These are phyloP conservation scores for Neurospora sp. DNA, from an alignment of 495 filamentous ascomycete genomes.

Conservation along the genomic window DNA sequence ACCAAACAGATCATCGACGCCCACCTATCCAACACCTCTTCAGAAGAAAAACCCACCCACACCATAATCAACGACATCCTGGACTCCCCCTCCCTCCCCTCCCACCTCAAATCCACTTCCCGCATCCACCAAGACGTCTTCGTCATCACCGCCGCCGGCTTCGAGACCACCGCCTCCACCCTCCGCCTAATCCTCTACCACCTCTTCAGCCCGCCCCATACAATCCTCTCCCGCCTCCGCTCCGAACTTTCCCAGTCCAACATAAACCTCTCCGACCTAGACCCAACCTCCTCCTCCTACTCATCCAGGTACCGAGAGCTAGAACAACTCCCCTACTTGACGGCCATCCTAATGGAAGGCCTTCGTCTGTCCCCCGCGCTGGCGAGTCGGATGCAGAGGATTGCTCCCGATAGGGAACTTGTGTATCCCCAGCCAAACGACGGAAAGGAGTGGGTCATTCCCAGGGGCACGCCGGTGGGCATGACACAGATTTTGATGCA, in stretches of 20 bases:
- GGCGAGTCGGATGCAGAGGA: slow-evolving; percentile 25
- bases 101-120: slow-evolving; percentile 14
- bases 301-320: slow-evolving; percentile 7
- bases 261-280: neutral
- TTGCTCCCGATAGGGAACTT: slow-evolving; percentile 26
- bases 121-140: slow-evolving; percentile 16
- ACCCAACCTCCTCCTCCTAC: neutral
- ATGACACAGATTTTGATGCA: slow-evolving; percentile 28
- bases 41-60: neutral
- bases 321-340: slow-evolving; percentile 28
- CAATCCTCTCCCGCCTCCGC: slow-evolving; percentile 11
- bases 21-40: neutral
- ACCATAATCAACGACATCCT: slow-evolving; percentile 20
- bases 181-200: slow-evolving; percentile 17
- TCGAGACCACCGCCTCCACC: slow-evolving; percentile 17
- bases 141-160: slow-evolving; percentile 15
- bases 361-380: slow-evolving; percentile 26
- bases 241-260: slow-evolving; percentile 7
- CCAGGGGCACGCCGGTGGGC: slow-evolving; percentile 26
- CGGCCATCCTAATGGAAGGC: slow-evolving; percentile 26
- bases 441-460: slow-evolving; percentile 33
- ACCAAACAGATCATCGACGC: slow-evolving; percentile 9
- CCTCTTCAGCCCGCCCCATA: slow-evolving; percentile 10
- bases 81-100: slow-evolving; percentile 13
- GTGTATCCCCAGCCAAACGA: slow-evolving; percentile 11